Conservation (phyloP, 768 basidiomycete genomes). For the Antrodiella citrinella region DNA sequence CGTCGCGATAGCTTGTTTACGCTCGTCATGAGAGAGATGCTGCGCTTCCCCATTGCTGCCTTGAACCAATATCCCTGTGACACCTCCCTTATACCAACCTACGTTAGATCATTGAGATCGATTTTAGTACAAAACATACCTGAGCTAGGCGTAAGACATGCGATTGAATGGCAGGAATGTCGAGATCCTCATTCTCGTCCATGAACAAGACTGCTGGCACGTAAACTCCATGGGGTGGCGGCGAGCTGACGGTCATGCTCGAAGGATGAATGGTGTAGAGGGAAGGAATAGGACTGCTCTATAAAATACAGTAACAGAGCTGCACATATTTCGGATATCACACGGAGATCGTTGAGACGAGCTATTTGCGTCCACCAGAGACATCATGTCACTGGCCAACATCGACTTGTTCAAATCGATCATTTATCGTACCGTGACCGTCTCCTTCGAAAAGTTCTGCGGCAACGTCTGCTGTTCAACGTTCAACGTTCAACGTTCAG, state of each 20-base stretch:
- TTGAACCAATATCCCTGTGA: slow-evolving; percentile 65
- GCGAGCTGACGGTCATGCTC: slow-evolving; percentile 14
- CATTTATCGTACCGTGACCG: too few species aligned
- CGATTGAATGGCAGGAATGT: slow-evolving; percentile 54
- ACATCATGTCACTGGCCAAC: neutral
- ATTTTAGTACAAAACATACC: slow-evolving; percentile 27
- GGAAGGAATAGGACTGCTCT: neutral
- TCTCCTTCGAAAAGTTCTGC: too few species aligned
- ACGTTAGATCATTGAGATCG: slow-evolving; percentile 3
- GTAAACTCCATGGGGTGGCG: slow-evolving; percentile 64
- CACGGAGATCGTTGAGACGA: neutral
- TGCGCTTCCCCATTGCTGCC: slow-evolving; percentile 74
- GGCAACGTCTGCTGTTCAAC: too few species aligned
- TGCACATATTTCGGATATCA: neutral
- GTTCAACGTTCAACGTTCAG: too few species aligned
- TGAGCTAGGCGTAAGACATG: slow-evolving; percentile 70
- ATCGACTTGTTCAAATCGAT: neutral
- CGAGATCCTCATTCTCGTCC: slow-evolving; percentile 60
- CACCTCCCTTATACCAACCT: slow-evolving; percentile 47
- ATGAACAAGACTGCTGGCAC: slow-evolving; percentile 76
- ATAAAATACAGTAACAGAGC: neutral
- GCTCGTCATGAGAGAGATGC: slow-evolving; percentile 66
- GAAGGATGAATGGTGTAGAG: neutral
- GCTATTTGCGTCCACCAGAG: neutral
- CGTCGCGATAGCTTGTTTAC: slow-evolving; percentile 50